phyloP scores from a whole-genome alignment of 495 filamentous ascomycete species.

The Acidomyces sp. region DNA sequence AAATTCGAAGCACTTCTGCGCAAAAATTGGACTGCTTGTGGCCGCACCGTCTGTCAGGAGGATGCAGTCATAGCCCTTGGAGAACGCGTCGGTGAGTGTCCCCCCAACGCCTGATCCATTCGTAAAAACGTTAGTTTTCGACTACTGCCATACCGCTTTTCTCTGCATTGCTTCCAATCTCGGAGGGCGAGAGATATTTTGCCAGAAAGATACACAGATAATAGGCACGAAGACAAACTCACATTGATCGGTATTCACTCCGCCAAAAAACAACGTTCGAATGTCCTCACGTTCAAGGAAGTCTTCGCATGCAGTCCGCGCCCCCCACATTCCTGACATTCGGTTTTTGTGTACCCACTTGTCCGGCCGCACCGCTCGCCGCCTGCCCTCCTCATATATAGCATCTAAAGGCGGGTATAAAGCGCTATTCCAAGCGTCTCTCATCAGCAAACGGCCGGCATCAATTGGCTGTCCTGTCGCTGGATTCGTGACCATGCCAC shows the following conservation, averaged over 20 bases:
- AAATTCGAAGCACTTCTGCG: constrained; percentile 32
- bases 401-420: constrained; percentile 36
- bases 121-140: no score
- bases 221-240: no score
- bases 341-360: constrained; percentile 44
- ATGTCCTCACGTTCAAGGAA: constrained; percentile 33
- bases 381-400: constrained; percentile 25
- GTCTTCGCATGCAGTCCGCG: constrained; percentile 22
- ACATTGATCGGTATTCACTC: constrained; percentile 49
- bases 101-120: no score
- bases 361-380: constrained; percentile 28
- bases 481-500: constrained; percentile 28
- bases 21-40: constrained; percentile 34
- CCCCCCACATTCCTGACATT: constrained; percentile 42
- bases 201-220: no score
- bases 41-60: constrained; percentile 41
- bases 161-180: no score
- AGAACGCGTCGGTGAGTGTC: constrained; percentile 41
- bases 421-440: constrained; percentile 41
- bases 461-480: constrained; percentile 29
- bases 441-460: constrained; percentile 38
- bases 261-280: constrained; percentile 38
- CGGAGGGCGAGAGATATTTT: no score
- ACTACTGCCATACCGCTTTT: no score
- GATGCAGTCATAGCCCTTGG: constrained; percentile 42